Evolutionary conservation across 2,329 filamentous ascomycete species (phyloP), one percentile per base, ranked within the genome.

Genomic region (Arthrobotrys conoides): DNA sequence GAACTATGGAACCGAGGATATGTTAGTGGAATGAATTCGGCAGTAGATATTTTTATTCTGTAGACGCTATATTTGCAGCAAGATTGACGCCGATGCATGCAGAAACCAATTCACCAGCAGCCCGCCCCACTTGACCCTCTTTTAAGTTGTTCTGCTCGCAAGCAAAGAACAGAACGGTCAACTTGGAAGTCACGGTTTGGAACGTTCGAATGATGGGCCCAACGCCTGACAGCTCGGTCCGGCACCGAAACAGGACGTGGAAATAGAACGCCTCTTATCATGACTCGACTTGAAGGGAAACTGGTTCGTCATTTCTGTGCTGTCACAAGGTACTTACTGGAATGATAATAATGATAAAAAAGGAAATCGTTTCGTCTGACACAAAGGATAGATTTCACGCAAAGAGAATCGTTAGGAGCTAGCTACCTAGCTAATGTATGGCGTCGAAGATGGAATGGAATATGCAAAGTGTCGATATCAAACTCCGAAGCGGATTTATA

Each of bases 211-310:
- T 9, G 46, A 70, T 68, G 49, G 36, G 36, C 3, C 44, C 36
- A 30, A 57, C 59, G 72, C 66, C 66, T 76, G 72, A 76, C 72
- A 76, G 72, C 57, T 76, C 72, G 57, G 65, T 76, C 59, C 66
- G 72, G 38, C 22, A 76, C 72, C 72, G 59, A 70, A 66, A 44
- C 55, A 61, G 46, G 46, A 53, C 55, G 53, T 68, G 53, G 53
- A 70, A 38, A 57, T 53, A 27, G 57, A 65, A 70, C 65, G 72
- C 72, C 65, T 66, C 65, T 65, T 71, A 65, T 76, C 66, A 70
- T 61, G 72, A 70, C 66, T 59, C 24, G 41, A 53, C 57, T 61
- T 14, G 36, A 69, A 20, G 27, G 48, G 2, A 18, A 30, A 6
- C 65, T 24, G 5, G 46, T 55, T 76, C 51, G 72, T 59, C 72